phyloP scores from a whole-genome alignment of 2,329 filamentous ascomycete species.

The Claviceps humidiphila region DNA sequence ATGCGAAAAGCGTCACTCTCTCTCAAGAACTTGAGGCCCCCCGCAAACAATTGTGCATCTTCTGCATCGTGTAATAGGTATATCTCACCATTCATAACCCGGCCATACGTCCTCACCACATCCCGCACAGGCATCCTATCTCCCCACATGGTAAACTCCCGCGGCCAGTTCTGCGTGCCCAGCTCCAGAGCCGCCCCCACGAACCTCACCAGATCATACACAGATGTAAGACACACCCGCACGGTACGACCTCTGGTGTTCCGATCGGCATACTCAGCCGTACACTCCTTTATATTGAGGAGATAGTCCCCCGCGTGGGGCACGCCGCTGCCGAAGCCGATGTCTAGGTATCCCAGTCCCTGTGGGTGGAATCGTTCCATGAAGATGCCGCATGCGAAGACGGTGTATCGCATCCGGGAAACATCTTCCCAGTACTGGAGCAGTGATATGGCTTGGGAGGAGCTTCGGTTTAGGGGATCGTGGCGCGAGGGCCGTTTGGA shows the following conservation, averaged over 20 bases:
- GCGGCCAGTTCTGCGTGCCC: slow-evolving; percentile 46
- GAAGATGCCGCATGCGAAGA: slow-evolving; percentile 62
- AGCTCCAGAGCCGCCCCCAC: slow-evolving; percentile 57
- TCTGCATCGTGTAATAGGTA: not conserved
- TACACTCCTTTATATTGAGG: slow-evolving; percentile 18
- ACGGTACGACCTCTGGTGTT: slow-evolving; percentile 35
- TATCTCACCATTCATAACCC: slow-evolving; percentile 33
- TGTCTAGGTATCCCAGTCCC: slow-evolving; percentile 45
- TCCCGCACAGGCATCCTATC: slow-evolving; percentile 48
- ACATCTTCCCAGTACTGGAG: slow-evolving; percentile 39
- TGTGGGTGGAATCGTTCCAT: slow-evolving; percentile 63
- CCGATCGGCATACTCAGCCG: slow-evolving; percentile 47
- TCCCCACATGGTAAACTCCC: slow-evolving; percentile 56
- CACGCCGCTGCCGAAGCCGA: slow-evolving; percentile 23
- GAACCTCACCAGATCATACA: slow-evolving; percentile 57
- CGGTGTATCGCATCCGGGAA: slow-evolving; percentile 49
- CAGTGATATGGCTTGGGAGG: slow-evolving; percentile 40
- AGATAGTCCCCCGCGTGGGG: too few species aligned
- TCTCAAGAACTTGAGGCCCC: too few species aligned
- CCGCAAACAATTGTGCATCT: too few species aligned
- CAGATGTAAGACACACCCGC: slow-evolving; percentile 54
- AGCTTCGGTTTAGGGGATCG: slow-evolving; percentile 50
- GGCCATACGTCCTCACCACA: slow-evolving; percentile 37
- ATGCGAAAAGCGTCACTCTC: too few species aligned
- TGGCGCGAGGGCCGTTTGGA: slow-evolving; percentile 33